Conservation (phyloP, 768 basidiomycete genomes). For the Galerina marginata region DNA sequence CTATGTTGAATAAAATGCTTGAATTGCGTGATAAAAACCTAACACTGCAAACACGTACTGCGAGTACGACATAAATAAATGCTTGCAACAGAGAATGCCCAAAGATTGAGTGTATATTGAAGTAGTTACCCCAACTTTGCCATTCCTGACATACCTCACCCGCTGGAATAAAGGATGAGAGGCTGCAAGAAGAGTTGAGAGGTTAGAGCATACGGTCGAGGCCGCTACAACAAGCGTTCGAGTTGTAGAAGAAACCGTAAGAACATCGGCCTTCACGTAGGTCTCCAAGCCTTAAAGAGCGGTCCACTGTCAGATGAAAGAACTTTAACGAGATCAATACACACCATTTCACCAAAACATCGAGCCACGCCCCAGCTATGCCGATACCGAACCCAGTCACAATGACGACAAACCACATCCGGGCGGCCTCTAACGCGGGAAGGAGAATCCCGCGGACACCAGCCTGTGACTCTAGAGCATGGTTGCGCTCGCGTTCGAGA, state of each 20-base stretch:
- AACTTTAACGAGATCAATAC: conserved; percentile 18
- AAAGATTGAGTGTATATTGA: conserved; percentile 58
- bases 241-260: conserved; percentile 75
- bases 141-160: conserved; percentile 72
- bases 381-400: conserved; percentile 72
- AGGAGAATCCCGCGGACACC: conserved; percentile 62
- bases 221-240: conserved; percentile 72
- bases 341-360: conserved; percentile 77
- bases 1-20: conserved; percentile 35
- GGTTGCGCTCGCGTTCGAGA: conserved; percentile 61
- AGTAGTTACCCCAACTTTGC: conserved; percentile 70
- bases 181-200: conserved; percentile 11
- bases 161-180: conserved; percentile 41
- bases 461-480: conserved; percentile 51
- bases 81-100: conserved; percentile 69
- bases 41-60: conserved; percentile 46
- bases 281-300: conserved; percentile 61
- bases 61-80: conserved; percentile 65
- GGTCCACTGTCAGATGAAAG: background rate
- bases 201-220: conserved; percentile 53
- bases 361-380: conserved; percentile 71
- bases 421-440: conserved; percentile 59
- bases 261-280: conserved; percentile 71
- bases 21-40: background rate
- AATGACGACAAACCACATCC: conserved; percentile 73